Evolutionary conservation across 768 basidiomycete species (phyloP).

Genomic region (Mycena venus): DNA sequence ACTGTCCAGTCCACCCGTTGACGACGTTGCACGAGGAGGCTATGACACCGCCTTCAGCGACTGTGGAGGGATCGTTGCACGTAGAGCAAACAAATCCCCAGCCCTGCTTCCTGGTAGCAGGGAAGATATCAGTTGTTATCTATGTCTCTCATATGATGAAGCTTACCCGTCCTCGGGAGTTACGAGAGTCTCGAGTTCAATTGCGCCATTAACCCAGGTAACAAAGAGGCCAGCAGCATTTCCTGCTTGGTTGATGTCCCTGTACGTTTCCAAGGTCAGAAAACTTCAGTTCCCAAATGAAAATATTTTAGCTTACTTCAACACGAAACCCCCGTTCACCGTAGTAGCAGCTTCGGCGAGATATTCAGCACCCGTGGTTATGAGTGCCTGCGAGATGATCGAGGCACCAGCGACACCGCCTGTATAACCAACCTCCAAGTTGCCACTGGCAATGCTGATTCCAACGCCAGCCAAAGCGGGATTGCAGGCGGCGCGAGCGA

Average conservation of each 20-base stretch:
- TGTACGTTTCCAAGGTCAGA: not conserved
- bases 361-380: not conserved
- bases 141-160: not conserved
- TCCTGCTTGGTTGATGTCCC: constrained; percentile 10
- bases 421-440: constrained; percentile 16
- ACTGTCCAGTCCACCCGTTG: constrained; percentile 14
- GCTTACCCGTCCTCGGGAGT: constrained; percentile 27
- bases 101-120: constrained; percentile 13
- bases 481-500: constrained; percentile 28
- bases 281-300: not conserved
- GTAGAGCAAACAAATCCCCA: constrained; percentile 27
- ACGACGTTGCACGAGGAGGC: constrained; percentile 14
- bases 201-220: constrained; percentile 2
- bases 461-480: constrained; percentile 7
- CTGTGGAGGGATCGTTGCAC: constrained; percentile 11
- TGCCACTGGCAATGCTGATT: constrained; percentile 25
- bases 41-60: not conserved
- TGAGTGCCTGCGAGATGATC: constrained; percentile 14
- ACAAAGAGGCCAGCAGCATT: constrained; percentile 5
- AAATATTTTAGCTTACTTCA: constrained; percentile 5
- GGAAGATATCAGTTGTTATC: not conserved
- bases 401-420: constrained; percentile 16
- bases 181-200: constrained; percentile 22
- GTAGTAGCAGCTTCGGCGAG: constrained; percentile 4
- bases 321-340: constrained; percentile 11